Base-by-base conservation (phyloP, 495 filamentous ascomycete genomes). In the Podospora appendiculata region DNA sequence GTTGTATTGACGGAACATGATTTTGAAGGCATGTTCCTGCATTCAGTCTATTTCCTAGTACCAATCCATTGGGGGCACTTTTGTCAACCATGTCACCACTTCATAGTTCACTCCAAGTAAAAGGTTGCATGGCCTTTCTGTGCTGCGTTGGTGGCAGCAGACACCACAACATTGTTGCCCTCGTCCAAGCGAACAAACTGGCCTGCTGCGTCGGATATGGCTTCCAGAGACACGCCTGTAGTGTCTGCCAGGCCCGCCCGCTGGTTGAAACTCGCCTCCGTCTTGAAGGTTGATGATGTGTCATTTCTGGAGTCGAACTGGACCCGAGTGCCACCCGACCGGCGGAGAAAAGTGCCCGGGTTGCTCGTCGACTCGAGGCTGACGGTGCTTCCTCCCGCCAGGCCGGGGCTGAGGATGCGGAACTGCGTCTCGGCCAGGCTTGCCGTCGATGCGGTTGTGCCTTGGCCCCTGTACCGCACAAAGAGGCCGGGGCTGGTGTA, bases 341-440 rank as follows among this genome's bases (percentile, higher is more conserved):
- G 39, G 0, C 61, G 38, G 8, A 59, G 19, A 8, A 53, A 64
- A 7, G 36, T 6, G 8, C 61, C 59, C 8, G 61, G 59, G 6
- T 55, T 52, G 16, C 49, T 50, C 8, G 59, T 52, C 1, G 59
- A 59, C 39, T 64, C 61, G 3, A 64, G 18, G 12, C 59, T 64
- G 0, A 62, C 45, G 18, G 40, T 18, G 9, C 17, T 48, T 1
- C 47, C 55, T 0, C 61, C 61, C 2, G 51, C 53, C 10, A 64
- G 14, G 0, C 61, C 56, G 2, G 61, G 61, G 6, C 35, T 59
- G 0, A 53, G 45, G 9, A 64, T 40, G 0, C 56, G 40, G 13
- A 62, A 64, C 42, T 49, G 52, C 8, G 54, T 59, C 41, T 64
- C 59, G 0, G 49, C 45, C 33, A 64, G 25, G 0, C 35, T 55